phyloP scores from a whole-genome alignment of 2,329 filamentous ascomycete species.

The Claviceps pusilla region DNA sequence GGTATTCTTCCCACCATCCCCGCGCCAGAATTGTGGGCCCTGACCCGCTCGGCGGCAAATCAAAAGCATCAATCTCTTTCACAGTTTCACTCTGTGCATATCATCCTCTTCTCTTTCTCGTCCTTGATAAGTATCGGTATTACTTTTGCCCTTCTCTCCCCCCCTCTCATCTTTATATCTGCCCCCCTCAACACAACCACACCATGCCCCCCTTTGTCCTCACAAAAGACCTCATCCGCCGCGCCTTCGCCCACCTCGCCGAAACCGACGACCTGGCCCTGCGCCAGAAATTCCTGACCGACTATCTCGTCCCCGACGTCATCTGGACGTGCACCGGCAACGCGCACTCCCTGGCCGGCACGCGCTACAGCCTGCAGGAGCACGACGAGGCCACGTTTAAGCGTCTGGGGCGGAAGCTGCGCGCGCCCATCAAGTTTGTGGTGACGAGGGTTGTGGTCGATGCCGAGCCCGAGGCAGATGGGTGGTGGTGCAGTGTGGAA shows the following conservation, averaged over 20 bases:
- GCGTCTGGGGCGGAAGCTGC: conserved; percentile 9
- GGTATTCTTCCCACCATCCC: no score
- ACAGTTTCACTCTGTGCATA: no score
- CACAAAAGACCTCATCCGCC: conserved; percentile 10
- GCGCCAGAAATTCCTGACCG: conserved; percentile 9
- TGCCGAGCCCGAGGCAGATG: conserved; percentile 8
- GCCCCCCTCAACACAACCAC: no score
- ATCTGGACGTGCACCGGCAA: conserved; percentile 12
- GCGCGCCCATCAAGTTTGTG: conserved; percentile 10
- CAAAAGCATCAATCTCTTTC: no score
- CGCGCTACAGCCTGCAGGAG: conserved; percentile 7
- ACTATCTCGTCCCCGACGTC: conserved; percentile 8
- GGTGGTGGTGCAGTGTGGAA: conserved; percentile 13
- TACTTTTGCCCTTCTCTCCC: no score
- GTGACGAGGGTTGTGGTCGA: conserved; percentile 11
- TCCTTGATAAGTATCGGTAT: no score
- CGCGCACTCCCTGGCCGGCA: conserved; percentile 12
- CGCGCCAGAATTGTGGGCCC: no score
- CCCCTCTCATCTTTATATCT: not conserved
- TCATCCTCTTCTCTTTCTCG: not conserved
- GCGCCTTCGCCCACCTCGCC: conserved; percentile 9
- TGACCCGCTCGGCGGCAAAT: no score
- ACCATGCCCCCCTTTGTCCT: conserved; percentile 10
- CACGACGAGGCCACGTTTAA: conserved; percentile 10
- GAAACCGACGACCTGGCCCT: conserved; percentile 6